Evolutionary conservation across 371 early-diverging fungal species (phyloP), one percentile per base, ranked within the genome.

Genomic region (Smittium culicis): DNA sequence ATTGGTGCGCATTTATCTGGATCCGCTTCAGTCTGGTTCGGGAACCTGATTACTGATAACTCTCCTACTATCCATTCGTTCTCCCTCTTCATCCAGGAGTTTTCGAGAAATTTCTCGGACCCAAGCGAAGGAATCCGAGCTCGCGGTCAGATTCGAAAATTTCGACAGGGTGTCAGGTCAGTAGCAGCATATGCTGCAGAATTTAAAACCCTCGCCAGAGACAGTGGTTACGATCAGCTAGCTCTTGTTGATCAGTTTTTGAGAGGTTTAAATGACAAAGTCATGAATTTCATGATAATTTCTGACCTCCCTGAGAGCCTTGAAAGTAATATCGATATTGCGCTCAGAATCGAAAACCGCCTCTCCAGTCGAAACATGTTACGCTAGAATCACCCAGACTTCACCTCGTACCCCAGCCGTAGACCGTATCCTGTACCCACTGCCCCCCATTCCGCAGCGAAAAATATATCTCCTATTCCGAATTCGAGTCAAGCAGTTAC

Each of bases 41-140:
- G 60, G 5, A 59, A 59, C 60, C 60, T 59, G 60, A 32, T 59
- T 45, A 11, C 45, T 20, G 45, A 45, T 20, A 45, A 45, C 45
- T 45, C 45, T 20, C 45, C 5, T 11, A 45, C 45, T 20, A 45
- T 45, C 45, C 45, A 45, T 5, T 45, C 45, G 20, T 45, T 45
- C 45, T 20, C 45, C 20, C 45, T 45, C 33, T 63, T 63, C 35
- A 11, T 63, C 34, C 24, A 31, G n/a, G 63, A 31, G 8, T 63
- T 63, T 33, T 34, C n/a, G 34, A 63, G 34, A n/a, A 63, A 35
- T 34, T 63, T 63, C n/a, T 63, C 63, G 14, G 63, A 63, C 63
- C 63, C 63, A n/a, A 63, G 31, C 5, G 33, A n/a, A 2, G 34
- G 35, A 33, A 35, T 35, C 25, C 31, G 24, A 31, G 63, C 63